A percentile compares a stretch with the other conserved stretches of the same genome.
Evolutionary conservation across 345 rosid species (phyloP).

Genomic region (Cochlearia excelsa): DNA sequence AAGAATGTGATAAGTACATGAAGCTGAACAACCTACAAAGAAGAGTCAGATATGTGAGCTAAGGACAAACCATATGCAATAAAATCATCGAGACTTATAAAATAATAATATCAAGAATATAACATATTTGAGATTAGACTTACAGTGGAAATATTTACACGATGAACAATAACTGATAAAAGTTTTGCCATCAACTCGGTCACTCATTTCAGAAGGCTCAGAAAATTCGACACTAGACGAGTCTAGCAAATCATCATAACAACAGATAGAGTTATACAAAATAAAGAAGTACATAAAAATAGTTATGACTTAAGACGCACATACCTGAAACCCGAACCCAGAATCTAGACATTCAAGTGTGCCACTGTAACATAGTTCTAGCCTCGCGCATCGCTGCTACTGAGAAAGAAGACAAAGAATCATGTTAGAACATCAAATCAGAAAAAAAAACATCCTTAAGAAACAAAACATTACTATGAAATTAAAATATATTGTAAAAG

Average conservation of each 20-base stretch:
- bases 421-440: slow-evolving; percentile 40
- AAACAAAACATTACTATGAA: too few relatives aligned
- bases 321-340: slow-evolving; percentile 64
- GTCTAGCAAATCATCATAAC: slow-evolving; percentile 9
- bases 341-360: slow-evolving; percentile 90
- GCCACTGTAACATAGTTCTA: slow-evolving; percentile 49
- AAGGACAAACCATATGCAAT: slow-evolving; percentile 4
- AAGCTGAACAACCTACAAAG: too few relatives aligned
- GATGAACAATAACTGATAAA: slow-evolving; percentile 83
- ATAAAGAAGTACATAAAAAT: background rate
- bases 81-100: too few relatives aligned
- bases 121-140: slow-evolving; percentile 48
- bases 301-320: background rate
- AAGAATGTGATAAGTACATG: slow-evolving; percentile 77
- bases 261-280: slow-evolving; percentile 1
- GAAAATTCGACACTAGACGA: slow-evolving; percentile 9
- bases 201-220: slow-evolving; percentile 20
- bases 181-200: slow-evolving; percentile 57
- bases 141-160: slow-evolving; percentile 67
- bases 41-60: slow-evolving; percentile 23
- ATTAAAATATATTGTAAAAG: too few relatives aligned
- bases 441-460: too few relatives aligned
- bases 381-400: slow-evolving; percentile 31
- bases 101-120: background rate
- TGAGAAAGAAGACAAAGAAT: slow-evolving; percentile 23